Conservation (phyloP, 2,329 filamentous ascomycete genomes). For the Capronia epimyces region DNA sequence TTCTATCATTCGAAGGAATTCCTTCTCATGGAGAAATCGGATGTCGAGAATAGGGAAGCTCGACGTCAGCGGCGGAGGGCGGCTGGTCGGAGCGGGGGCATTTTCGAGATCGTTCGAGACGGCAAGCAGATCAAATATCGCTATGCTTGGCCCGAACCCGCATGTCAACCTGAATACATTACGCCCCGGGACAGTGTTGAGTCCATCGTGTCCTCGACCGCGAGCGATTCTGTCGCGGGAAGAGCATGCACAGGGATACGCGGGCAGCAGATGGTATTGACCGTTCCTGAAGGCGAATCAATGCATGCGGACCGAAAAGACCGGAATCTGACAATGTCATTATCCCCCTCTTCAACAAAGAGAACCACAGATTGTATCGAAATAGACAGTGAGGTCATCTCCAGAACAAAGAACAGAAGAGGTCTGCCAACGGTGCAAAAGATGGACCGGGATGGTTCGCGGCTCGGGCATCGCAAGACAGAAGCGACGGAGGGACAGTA, state of each 20-base stretch:
- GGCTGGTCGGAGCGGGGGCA: conserved; percentile 14
- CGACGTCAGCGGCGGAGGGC: conserved; percentile 10
- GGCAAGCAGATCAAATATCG: conserved; percentile 1
- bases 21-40: neutral
- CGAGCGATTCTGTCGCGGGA: neutral
- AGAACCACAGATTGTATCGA: neutral
- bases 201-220: neutral
- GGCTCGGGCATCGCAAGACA: conserved; percentile 1
- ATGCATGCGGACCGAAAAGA: too few relatives aligned
- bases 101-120: conserved; percentile 9
- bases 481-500: neutral
- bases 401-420: neutral
- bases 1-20: too few relatives aligned
- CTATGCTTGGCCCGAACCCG: conserved; percentile 3
- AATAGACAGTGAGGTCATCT: neutral
- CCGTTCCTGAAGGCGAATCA: too few relatives aligned
- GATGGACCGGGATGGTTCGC: neutral
- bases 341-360: neutral
- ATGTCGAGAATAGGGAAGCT: neutral
- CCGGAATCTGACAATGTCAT: neutral
- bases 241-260: neutral
- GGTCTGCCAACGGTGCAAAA: neutral
- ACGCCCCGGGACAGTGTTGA: neutral
- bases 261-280: neutral
- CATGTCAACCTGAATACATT: neutral